Percentiles rank a stretch among this genome's conserved stretches.
Conservation (phyloP, 2,329 filamentous ascomycete genomes). For the Fusarium lateritium region DNA sequence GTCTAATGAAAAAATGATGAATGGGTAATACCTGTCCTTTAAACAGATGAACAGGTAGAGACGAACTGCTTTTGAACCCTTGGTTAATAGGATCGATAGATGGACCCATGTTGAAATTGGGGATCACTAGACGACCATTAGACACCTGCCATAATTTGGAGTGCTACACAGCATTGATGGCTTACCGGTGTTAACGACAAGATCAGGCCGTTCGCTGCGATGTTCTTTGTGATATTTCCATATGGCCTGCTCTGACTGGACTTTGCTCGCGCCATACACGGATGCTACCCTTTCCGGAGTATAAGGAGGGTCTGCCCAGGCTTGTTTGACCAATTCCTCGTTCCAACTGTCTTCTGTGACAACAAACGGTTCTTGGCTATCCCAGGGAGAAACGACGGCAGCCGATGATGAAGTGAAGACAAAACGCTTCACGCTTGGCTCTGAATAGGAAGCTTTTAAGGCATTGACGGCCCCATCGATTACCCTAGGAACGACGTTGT, state of each 20-base stretch:
- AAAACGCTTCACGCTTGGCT: slow-evolving; percentile 57
- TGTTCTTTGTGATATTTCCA: slow-evolving; percentile 55
- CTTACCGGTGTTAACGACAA: slow-evolving; percentile 49
- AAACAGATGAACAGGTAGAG: slow-evolving; percentile 37
- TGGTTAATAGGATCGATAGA: slow-evolving; percentile 42
- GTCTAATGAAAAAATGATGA: background rate
- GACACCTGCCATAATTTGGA: background rate
- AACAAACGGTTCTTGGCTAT: background rate
- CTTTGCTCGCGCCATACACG: slow-evolving; percentile 59
- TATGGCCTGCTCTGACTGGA: slow-evolving; percentile 53
- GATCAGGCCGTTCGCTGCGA: slow-evolving; percentile 43
- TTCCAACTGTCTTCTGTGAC: slow-evolving; percentile 51
- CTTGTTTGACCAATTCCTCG: slow-evolving; percentile 50
- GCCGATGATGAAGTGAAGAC: slow-evolving; percentile 49
- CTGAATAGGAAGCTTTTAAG: slow-evolving; percentile 54
- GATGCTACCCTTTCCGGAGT: slow-evolving; percentile 40
- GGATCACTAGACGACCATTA: slow-evolving; percentile 39
- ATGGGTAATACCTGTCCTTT: slow-evolving; percentile 27
- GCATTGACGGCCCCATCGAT: slow-evolving; percentile 50
- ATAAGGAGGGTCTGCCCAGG: slow-evolving; percentile 57
- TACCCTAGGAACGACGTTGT: slow-evolving; percentile 56
- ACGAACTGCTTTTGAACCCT: slow-evolving; percentile 45
- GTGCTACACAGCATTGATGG: accelerated
- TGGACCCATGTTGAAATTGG: slow-evolving; percentile 49
- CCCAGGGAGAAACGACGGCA: slow-evolving; percentile 1